Conservation (phyloP, 2,329 filamentous ascomycete genomes). For the Pseudocercospora pini-densiflorae region DNA sequence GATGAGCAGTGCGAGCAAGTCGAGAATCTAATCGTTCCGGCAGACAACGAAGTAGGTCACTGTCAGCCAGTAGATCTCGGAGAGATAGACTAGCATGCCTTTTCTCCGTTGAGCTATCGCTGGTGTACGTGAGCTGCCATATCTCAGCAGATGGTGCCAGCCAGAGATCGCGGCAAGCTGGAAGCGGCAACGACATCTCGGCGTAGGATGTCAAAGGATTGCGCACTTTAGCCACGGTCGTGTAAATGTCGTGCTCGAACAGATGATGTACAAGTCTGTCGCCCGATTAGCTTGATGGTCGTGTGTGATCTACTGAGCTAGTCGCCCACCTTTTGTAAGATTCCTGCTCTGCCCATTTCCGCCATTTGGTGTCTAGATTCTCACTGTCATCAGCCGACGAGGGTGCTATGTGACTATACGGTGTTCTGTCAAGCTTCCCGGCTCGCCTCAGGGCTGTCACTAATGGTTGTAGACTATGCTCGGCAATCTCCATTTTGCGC, state of each 20-base stretch:
- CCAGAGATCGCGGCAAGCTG: slow-evolving; percentile 25
- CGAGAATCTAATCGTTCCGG: slow-evolving; percentile 18
- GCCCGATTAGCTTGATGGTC: neutral
- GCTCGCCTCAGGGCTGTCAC: slow-evolving; percentile 28
- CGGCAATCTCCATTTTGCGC: slow-evolving; percentile 31
- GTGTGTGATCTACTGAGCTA: too few species aligned
- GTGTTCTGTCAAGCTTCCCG: slow-evolving; percentile 28
- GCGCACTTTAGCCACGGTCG: slow-evolving; percentile 27
- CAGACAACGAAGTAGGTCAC: slow-evolving; percentile 16
- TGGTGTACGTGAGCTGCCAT: slow-evolving; percentile 20
- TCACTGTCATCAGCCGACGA: slow-evolving; percentile 12
- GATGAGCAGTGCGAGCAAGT: slow-evolving; percentile 18
- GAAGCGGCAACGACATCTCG: slow-evolving; percentile 26
- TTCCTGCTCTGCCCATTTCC: slow-evolving; percentile 24
- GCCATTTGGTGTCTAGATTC: slow-evolving; percentile 19
- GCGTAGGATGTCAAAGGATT: slow-evolving; percentile 29
- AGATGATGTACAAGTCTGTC: slow-evolving; percentile 28
- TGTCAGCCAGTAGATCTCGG: slow-evolving; percentile 18
- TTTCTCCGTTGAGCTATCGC: neutral
- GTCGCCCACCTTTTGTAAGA: slow-evolving; percentile 22
- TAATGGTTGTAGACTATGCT: slow-evolving; percentile 28
- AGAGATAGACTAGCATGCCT: slow-evolving; percentile 13
- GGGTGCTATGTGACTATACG: slow-evolving; percentile 20
- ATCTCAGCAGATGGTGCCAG: slow-evolving; percentile 25
- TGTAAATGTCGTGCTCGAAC: slow-evolving; percentile 30